These are phyloP conservation scores for Mangifera indica DNA, from an alignment of 345 rosid species.

Conservation along the genomic window DNA sequence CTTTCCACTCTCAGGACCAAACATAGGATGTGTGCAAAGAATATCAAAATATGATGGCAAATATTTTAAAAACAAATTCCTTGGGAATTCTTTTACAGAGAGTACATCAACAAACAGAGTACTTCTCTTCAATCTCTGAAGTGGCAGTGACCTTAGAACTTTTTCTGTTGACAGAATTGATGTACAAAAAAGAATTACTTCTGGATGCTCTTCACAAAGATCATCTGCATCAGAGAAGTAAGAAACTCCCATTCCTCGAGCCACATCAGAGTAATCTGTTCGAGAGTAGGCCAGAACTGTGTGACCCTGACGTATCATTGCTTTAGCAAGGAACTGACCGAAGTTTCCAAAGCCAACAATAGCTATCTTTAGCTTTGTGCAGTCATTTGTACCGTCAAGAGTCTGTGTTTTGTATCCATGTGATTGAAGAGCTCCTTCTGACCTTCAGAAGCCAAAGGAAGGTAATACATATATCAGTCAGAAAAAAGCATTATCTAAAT, in stretches of 20 bases:
- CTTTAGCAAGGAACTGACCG: constrained; percentile 71
- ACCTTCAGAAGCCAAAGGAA: constrained; percentile 27
- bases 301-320: constrained; percentile 65
- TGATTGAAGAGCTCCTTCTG: constrained; percentile 28
- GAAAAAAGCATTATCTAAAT: too few species aligned
- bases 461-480: neutral
- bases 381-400: constrained; percentile 30
- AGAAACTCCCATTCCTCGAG: constrained; percentile 50
- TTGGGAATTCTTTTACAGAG: constrained; percentile 83
- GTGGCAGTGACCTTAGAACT: constrained; percentile 64
- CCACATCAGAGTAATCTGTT: constrained; percentile 57
- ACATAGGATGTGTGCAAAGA: constrained; percentile 85
- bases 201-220: constrained; percentile 83
- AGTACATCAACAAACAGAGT: constrained; percentile 88
- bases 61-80: constrained; percentile 47
- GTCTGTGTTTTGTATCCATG: constrained; percentile 28
- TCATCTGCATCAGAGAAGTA: constrained; percentile 61
- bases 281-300: constrained; percentile 67
- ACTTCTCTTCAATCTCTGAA: constrained; percentile 73
- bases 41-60: constrained; percentile 63
- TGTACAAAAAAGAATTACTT: constrained; percentile 68
- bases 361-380: constrained; percentile 61
- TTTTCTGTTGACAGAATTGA: constrained; percentile 74
- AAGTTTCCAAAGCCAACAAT: constrained; percentile 81
- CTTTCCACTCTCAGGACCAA: constrained; percentile 84